Evolutionary conservation across 2,329 filamentous ascomycete genomes (phyloP).

Genomic region (Nectriaceae sp.): DNA sequence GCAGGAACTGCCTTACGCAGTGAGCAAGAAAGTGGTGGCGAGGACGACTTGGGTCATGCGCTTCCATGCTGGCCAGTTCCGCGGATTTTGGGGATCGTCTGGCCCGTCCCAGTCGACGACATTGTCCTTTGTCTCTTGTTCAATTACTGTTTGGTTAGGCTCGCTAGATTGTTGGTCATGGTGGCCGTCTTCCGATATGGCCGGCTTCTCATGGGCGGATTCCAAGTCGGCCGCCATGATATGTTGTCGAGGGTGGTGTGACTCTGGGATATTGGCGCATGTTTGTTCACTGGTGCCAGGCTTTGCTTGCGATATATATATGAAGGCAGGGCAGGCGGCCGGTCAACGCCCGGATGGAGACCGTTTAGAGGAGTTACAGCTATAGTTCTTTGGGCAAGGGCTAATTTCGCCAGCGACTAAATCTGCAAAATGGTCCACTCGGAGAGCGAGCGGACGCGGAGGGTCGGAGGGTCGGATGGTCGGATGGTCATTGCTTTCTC

Average conservation of each 20-base stretch:
- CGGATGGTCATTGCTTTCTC: constrained; percentile 11
- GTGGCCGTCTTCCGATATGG: constrained; percentile 9
- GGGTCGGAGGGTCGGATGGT: constrained; percentile 12
- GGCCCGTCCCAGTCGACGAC: constrained; percentile 72
- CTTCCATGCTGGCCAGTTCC: constrained; percentile 69
- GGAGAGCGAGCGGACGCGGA: constrained; percentile 7
- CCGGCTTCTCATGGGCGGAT: constrained; percentile 9
- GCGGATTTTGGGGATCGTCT: constrained; percentile 65
- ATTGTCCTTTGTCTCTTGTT: constrained; percentile 14
- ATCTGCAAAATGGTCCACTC: constrained; percentile 8
- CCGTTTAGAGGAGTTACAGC: constrained; percentile 3
- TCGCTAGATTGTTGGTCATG: constrained; percentile 15
- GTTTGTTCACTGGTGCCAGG: constrained; percentile 5
- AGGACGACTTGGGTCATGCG: constrained; percentile 55
- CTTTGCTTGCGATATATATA: constrained; percentile 14
- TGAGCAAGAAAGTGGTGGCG: constrained; percentile 36
- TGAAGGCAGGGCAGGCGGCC: constrained; percentile 1
- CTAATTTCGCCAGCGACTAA: constrained; percentile 8
- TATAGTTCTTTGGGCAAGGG: constrained; percentile 9
- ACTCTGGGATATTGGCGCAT: constrained; percentile 1
- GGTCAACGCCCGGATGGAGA: constrained; percentile 8
- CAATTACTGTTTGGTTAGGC: constrained; percentile 10
- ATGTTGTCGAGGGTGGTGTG: constrained; percentile 7
- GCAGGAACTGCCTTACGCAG: constrained; percentile 14
- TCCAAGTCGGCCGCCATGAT: constrained; percentile 15